Percentiles rank a stretch among this genome's conserved stretches.
These are phyloP conservation scores for Plasmodium billcollinsi DNA, from an alignment of 169 alveolate species.

Conservation along the genomic window DNA sequence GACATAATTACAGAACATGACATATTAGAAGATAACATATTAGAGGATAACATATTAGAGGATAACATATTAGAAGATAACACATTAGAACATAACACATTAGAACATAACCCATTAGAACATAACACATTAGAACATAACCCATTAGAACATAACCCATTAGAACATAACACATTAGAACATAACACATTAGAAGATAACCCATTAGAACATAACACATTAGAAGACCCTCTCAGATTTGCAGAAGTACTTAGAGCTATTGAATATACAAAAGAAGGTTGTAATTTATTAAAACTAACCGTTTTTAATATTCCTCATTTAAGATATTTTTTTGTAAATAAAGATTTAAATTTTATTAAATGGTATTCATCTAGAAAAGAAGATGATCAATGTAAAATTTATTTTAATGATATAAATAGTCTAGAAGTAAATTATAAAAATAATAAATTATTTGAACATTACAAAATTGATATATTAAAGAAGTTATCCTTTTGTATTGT, in stretches of 20 bases:
- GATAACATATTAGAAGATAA: not conserved
- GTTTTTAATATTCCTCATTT: slow-evolving; percentile 52
- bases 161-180: not conserved
- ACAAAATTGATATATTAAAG: slow-evolving; percentile 23
- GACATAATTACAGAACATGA: not conserved
- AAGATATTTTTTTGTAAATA: slow-evolving; percentile 47
- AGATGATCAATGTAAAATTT: slow-evolving; percentile 54
- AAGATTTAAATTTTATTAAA: slow-evolving; percentile 24
- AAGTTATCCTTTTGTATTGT: slow-evolving; percentile 39
- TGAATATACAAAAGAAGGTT: slow-evolving; percentile 66
- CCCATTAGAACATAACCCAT: not conserved
- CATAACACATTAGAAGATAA: not conserved
- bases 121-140: not conserved
- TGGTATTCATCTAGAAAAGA: slow-evolving; percentile 58
- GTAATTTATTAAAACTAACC: slow-evolving; percentile 48
- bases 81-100: not conserved
- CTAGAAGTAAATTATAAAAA: slow-evolving; percentile 24
- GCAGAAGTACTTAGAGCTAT: slow-evolving; percentile 48
- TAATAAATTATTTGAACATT: slow-evolving; percentile 25
- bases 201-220: not conserved
- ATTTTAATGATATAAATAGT: slow-evolving; percentile 31
- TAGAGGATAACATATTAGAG: not conserved
- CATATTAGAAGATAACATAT: not conserved
- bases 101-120: not conserved
- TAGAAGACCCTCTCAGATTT: slow-evolving; percentile 20